Evolutionary conservation across 441 rosid species (phyloP).

Genomic region (Euphorbia schlechtendalii): DNA sequence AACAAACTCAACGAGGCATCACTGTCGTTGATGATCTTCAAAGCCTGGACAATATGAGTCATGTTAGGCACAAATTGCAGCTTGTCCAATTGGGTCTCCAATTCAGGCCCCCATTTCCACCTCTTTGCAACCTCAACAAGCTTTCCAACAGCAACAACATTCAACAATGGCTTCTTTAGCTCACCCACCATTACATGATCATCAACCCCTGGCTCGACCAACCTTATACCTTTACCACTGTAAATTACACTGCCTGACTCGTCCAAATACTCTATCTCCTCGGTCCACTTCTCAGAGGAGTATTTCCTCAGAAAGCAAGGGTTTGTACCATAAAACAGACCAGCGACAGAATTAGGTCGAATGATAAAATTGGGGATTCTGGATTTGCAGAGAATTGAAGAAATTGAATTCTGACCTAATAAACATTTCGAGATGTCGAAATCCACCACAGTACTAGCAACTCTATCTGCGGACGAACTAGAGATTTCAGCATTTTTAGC

Average conservation of each 20-base stretch:
- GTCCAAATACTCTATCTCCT: slow-evolving; percentile 80
- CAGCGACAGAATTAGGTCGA: too few relatives aligned
- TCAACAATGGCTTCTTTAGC: too few relatives aligned
- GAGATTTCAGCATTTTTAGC: slow-evolving; percentile 17
- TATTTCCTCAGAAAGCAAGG: slow-evolving; percentile 34
- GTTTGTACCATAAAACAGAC: not conserved
- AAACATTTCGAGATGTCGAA: slow-evolving; percentile 19
- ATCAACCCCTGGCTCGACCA: slow-evolving; percentile 79
- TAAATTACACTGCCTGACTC: slow-evolving; percentile 77
- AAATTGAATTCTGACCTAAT: slow-evolving; percentile 24
- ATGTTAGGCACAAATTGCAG: slow-evolving; percentile 77
- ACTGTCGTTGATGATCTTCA: slow-evolving; percentile 55
- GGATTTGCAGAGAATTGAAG: slow-evolving; percentile 12
- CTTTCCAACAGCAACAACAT: slow-evolving; percentile 81
- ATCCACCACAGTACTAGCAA: slow-evolving; percentile 6
- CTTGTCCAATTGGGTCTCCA: slow-evolving; percentile 77
- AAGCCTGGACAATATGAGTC: slow-evolving; percentile 65
- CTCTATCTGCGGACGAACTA: slow-evolving; percentile 7
- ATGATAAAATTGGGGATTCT: slow-evolving; percentile 16
- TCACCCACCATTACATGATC: slow-evolving; percentile 84
- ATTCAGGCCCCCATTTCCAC: slow-evolving; percentile 98
- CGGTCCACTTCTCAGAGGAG: slow-evolving; percentile 67
- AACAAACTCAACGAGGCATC: slow-evolving; percentile 71
- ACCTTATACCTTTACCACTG: slow-evolving; percentile 73
- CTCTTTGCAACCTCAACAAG: slow-evolving; percentile 83